phyloP scores from a whole-genome alignment of 805 yeast species.

The Saturnispora gosingensis region DNA sequence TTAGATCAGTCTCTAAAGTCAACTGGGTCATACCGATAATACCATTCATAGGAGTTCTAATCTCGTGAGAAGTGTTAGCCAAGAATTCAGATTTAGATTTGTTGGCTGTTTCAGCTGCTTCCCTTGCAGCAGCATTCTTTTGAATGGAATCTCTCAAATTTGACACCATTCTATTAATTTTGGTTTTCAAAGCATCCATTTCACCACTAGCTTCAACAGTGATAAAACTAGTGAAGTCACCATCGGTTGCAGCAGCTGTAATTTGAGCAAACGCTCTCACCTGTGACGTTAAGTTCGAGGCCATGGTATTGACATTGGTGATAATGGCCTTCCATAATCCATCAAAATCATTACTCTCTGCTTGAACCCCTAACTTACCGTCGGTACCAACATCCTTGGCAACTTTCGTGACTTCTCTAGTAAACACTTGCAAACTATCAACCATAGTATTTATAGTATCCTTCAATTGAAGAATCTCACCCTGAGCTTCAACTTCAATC shows the following conservation, averaged over 20 bases:
- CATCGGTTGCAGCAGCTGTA: conserved; percentile 91
- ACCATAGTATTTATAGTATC: conserved; percentile 89
- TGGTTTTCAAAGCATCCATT: conserved; percentile 64
- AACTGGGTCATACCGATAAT: conserved; percentile 89
- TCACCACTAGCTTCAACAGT: conserved; percentile 91
- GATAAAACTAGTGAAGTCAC: conserved; percentile 82
- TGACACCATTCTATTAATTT: conserved; percentile 73
- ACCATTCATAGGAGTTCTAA: conserved; percentile 89
- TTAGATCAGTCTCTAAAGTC: conserved; percentile 78
- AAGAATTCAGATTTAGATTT: conserved; percentile 83
- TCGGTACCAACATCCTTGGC: conserved; percentile 91
- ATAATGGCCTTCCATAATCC: conserved; percentile 90
- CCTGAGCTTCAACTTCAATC: conserved; percentile 84
- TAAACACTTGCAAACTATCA: conserved; percentile 80
- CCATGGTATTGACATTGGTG: conserved; percentile 88
- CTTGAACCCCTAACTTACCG: conserved; percentile 88
- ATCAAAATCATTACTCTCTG: conserved; percentile 83
- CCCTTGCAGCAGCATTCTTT: conserved; percentile 87
- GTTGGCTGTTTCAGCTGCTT: conserved; percentile 87
- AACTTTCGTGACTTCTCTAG: conserved; percentile 80
- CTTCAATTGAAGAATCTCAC: conserved; percentile 79
- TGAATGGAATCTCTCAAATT: conserved; percentile 83
- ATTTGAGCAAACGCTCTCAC: conserved; percentile 90
- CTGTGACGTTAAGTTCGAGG: conserved; percentile 84
- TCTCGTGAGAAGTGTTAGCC: conserved; percentile 83